phyloP scores from a whole-genome alignment of 2,329 filamentous ascomycete genomes.

The Pyrenochaeta sp. region DNA sequence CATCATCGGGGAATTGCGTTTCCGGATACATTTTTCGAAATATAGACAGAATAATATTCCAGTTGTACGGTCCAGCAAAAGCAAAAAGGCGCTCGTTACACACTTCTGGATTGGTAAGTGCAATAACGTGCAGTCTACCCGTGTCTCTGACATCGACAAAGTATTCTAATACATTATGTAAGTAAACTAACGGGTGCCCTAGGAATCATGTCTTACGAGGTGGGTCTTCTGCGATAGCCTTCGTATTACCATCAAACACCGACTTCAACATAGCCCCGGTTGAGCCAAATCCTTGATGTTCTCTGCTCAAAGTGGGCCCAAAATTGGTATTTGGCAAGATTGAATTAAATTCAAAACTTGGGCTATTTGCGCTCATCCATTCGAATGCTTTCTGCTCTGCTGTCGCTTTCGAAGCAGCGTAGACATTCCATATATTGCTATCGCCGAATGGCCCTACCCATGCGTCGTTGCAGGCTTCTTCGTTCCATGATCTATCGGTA shows the following conservation, averaged over 20 bases:
- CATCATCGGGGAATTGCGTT: constrained; percentile 33
- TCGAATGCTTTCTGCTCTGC: constrained; percentile 55
- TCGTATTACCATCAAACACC: background rate
- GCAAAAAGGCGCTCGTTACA: constrained; percentile 61
- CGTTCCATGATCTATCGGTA: constrained; percentile 40
- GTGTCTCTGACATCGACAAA: constrained; percentile 15
- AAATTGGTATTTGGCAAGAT: constrained; percentile 32
- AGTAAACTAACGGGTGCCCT: background rate
- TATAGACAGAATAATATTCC: constrained; percentile 51
- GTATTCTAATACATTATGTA: constrained; percentile 5
- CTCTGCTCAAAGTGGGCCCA: constrained; percentile 32
- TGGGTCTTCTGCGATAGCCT: background rate
- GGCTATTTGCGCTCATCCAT: constrained; percentile 52
- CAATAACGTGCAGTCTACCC: constrained; percentile 60
- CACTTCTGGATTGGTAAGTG: constrained; percentile 55
- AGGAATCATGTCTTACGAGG: background rate
- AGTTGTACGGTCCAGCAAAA: constrained; percentile 56
- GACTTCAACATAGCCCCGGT: background rate
- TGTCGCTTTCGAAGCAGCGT: constrained; percentile 53
- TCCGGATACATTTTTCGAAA: constrained; percentile 49
- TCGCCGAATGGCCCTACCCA: constrained; percentile 44
- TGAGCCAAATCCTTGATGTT: constrained; percentile 20
- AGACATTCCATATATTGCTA: constrained; percentile 49
- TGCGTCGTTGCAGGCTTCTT: constrained; percentile 39
- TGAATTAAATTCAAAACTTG: constrained; percentile 52